A percentile compares a stretch with the other conserved stretches of the same genome.
phyloP scores from a whole-genome alignment of 148 eudicot genomes.

The Rhododendron vialii region DNA sequence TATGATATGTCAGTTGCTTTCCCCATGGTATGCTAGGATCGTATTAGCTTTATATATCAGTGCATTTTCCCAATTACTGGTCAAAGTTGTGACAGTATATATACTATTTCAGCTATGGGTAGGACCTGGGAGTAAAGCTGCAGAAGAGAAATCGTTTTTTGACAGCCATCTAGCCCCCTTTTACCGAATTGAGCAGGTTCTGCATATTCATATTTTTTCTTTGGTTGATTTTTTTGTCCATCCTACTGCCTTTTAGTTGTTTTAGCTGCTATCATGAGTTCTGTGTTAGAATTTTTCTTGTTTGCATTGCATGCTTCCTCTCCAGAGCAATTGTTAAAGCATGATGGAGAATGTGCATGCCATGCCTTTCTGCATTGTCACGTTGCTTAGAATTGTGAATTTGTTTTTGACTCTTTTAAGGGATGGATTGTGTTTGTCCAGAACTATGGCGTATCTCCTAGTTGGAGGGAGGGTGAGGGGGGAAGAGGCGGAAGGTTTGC shows the following conservation, averaged over 20 bases:
- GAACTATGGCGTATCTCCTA: neutral
- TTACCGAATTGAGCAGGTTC: constrained; percentile 97
- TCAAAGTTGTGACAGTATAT: constrained; percentile 1
- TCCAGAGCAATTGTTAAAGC: neutral
- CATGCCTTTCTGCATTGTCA: neutral
- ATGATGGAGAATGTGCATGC: neutral
- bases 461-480: neutral
- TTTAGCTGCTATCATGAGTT: neutral
- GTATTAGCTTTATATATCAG: neutral
- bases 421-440: neutral
- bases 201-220: neutral
- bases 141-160: constrained; percentile 81
- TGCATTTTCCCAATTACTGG: neutral
- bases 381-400: neutral
- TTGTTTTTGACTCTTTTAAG: neutral
- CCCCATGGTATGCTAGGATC: neutral
- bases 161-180: constrained; percentile 95
- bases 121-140: constrained; percentile 92
- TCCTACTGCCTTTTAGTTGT: neutral
- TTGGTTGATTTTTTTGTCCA: constrained; percentile 8
- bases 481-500: neutral
- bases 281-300: neutral
- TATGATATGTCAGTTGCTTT: constrained; percentile 21
- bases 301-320: neutral
- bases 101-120: constrained; percentile 87